Evolutionary conservation across 805 yeast species (phyloP), one percentile per base, ranked within the genome.

Genomic region (Kockiozyma suomiensis): DNA sequence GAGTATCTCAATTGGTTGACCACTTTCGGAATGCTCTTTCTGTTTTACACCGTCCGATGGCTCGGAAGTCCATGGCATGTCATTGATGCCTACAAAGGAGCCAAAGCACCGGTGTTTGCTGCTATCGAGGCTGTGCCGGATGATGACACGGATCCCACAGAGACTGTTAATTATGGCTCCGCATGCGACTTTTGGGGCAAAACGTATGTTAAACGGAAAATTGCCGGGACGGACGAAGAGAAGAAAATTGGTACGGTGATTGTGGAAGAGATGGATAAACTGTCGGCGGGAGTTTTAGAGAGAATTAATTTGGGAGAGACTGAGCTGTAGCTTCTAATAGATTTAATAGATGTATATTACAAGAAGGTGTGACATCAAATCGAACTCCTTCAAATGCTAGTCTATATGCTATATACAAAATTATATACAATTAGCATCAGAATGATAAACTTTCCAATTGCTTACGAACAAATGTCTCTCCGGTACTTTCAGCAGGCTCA

Each of bases 11-110:
- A 90, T 70, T 74, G 87, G 3, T 78, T 92, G 72, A 86, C 96
- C 1, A 89, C 84, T 70, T 84, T 87, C 66, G 96, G 96, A 12
- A 94, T 94, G 98, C 70, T 90, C 59, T 64, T 85, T 48, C 77
- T 92, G 71, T 94, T 94, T 70, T 91, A 90, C 73, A 43, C 91
- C 6, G 96, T 97, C 8, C 81, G 98, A 66, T 78, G 80, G 66
- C 70, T 84, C 30, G 99, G 99, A 1, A 87, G 96, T 4, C 87
- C 87, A 15, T 88, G 93, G 85, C 97, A 93, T 72, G 89, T 88
- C 68, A 88, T 94, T 45, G 81, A 86, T 32, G 97, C 98, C 1
- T 90, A 91, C 74, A 85, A 79, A 12, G 97, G 96, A 13, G 96
- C 98, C 7, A 87, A 88, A 70, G 90, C 98, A 1, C 90, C 94